Evolutionary conservation across 2,329 filamentous ascomycete species (phyloP).

Genomic region (Hirsutella rhossiliensis): DNA sequence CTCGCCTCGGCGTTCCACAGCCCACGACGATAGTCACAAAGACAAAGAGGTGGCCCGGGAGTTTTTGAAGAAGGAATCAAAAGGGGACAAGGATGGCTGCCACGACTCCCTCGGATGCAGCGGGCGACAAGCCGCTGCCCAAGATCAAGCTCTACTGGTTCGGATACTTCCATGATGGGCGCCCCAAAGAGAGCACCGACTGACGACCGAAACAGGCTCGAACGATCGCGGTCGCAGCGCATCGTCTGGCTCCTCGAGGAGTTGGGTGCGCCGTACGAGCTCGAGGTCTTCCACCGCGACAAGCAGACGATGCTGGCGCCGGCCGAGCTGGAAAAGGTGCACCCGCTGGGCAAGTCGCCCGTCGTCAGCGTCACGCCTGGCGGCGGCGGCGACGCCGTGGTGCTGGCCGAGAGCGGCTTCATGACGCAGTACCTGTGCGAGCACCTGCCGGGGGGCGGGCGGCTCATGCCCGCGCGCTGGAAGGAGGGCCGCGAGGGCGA

Average conservation of each 20-base stretch:
- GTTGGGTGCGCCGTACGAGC: conserved; percentile 64
- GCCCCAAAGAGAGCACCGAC: neutral
- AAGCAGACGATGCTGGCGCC: conserved; percentile 56
- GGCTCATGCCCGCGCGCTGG: conserved; percentile 40
- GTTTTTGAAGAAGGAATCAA: too few relatives aligned
- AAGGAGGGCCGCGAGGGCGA: conserved; percentile 44
- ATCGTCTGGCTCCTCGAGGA: conserved; percentile 82
- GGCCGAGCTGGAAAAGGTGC: conserved; percentile 61
- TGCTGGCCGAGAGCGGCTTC: conserved; percentile 71
- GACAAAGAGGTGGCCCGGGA: too few relatives aligned
- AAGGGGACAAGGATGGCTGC: too few relatives aligned
- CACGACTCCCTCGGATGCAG: neutral
- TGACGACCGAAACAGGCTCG: conserved; percentile 48
- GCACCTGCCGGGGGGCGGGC: conserved; percentile 34
- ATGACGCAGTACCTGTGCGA: conserved; percentile 77
- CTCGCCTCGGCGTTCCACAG: too few relatives aligned
- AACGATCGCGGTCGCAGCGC: conserved; percentile 70
- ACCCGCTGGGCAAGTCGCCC: conserved; percentile 81
- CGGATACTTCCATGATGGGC: neutral
- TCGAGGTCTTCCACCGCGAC: conserved; percentile 66
- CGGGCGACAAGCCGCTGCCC: conserved; percentile 16
- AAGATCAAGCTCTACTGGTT: conserved; percentile 57
- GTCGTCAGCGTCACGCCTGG: conserved; percentile 51
- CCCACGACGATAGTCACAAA: too few relatives aligned
- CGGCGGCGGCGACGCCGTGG: conserved; percentile 30